Evolutionary conservation across 2,329 filamentous ascomycete species (phyloP), one percentile per base, ranked within the genome.

Genomic region (Pezizomycotina sp.): DNA sequence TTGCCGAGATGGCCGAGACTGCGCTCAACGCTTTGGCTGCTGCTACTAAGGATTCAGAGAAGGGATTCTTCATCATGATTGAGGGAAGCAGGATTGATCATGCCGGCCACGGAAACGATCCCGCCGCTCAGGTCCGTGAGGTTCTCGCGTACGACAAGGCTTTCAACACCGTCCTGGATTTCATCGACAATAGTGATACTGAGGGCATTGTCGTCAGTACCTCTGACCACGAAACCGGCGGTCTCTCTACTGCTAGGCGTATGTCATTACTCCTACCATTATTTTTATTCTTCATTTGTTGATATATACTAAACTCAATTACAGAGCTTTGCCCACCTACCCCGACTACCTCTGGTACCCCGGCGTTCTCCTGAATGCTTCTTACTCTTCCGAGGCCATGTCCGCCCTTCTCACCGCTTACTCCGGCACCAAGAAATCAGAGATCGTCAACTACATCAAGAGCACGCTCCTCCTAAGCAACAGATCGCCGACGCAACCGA

Each of bases 21-120:
- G 86, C 89, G 1, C 63, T 98, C 44, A 71, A 67, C 9, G 74
- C 80, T 1, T 68, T 98, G 15, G 77, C 77, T 45, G 72, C 74
- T 41, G 89, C 84, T 0, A 93, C 89, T 0, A 65, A 70, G 52
- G 65, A 84, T 53, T 82, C 71, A 45, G 82, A 95, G 26, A 74
- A 91, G 58, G 89, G 89, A 4, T 98, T 95, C 64, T 98, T 98
- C 60, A 64, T 98, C 50, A 92, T 98, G 86, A 91, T 98, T 43
- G 89, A 98, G 58, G 89, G 84, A 4, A 92, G 81, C 51, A 69
- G 89, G 26, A 95, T 98, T 51, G 89, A 98, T 53, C 89, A 98
- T 55, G 86, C 89, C 3, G 89, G 83, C 5, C 80, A 89, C 54
- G 70, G 69, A 46, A 89, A 89, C 50, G 80, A 89, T 50, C 79